A percentile compares a stretch with the other conserved stretches of the same genome.
Conservation (phyloP, 1,139 yeast genomes). For the Debaryomyces singareniensis region DNA sequence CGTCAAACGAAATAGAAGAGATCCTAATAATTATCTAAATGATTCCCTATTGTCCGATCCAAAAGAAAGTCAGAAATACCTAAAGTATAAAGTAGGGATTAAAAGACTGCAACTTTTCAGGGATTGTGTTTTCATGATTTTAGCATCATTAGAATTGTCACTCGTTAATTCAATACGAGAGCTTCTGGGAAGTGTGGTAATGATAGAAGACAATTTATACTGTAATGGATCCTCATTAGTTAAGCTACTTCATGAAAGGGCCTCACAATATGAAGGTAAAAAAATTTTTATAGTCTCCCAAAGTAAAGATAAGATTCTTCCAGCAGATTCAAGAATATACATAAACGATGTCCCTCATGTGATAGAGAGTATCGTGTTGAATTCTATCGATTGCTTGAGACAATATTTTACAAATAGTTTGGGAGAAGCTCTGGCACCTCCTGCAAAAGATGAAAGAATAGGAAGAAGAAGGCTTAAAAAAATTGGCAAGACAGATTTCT, state of each 20-base stretch:
- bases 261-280: too few species aligned
- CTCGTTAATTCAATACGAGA: constrained; percentile 11
- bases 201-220: too few species aligned
- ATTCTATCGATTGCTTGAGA: neutral
- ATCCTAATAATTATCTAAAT: constrained; percentile 15
- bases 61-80: constrained; percentile 6
- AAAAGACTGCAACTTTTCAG: constrained; percentile 10
- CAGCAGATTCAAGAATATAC: neutral
- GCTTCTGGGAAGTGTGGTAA: constrained; percentile 12
- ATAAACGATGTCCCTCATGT: neutral
- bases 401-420: neutral
- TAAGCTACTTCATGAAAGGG: neutral
- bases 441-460: constrained; percentile 5
- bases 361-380: neutral
- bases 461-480: constrained; percentile 24
- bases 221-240: neutral
- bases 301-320: neutral
- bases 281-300: too few species aligned
- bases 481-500: constrained; percentile 27
- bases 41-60: constrained; percentile 12
- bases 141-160: constrained; percentile 5
- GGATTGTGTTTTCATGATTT: constrained; percentile 8
- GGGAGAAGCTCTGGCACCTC: too few species aligned
- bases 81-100: constrained; percentile 13
- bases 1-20: constrained; percentile 8